Conservation (phyloP, 768 basidiomycete species). For the Lentinula edodes region DNA sequence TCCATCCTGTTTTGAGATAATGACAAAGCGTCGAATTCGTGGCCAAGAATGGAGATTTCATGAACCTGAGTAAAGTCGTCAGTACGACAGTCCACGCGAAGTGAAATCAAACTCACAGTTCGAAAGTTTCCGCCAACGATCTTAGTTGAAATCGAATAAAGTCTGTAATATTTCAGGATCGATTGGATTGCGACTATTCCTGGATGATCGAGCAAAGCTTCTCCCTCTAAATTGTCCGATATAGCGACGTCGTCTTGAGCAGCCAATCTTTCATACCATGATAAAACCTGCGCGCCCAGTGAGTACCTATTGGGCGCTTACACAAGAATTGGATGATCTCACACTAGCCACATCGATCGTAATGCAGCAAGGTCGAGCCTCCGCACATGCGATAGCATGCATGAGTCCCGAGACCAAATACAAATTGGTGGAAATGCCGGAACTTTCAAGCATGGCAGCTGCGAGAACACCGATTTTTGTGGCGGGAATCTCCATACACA, state of each 20-base stretch:
- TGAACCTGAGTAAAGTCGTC: neutral
- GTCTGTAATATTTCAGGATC: neutral
- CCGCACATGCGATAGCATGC: slow-evolving; percentile 2
- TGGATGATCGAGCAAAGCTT: neutral
- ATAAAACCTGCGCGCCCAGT: neutral
- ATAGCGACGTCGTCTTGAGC: neutral
- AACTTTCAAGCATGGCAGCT: neutral
- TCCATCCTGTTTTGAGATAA: neutral
- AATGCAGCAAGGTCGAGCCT: neutral
- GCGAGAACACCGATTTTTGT: neutral
- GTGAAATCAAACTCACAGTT: neutral
- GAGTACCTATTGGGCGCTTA: neutral
- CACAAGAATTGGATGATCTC: neutral
- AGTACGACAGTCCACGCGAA: neutral
- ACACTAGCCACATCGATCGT: slow-evolving; percentile 1
- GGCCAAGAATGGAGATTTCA: neutral
- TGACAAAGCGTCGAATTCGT: neutral
- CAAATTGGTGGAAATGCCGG: neutral
- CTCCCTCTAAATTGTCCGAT: neutral
- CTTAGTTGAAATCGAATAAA: neutral
- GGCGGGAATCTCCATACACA: neutral
- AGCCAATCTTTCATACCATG: slow-evolving; percentile 1
- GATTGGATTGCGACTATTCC: neutral
- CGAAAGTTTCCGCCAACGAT: neutral
- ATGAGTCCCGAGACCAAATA: neutral